These are phyloP conservation scores for Scheffersomyces quercinus DNA, from an alignment of 1,139 yeast species.

Conservation along the genomic window DNA sequence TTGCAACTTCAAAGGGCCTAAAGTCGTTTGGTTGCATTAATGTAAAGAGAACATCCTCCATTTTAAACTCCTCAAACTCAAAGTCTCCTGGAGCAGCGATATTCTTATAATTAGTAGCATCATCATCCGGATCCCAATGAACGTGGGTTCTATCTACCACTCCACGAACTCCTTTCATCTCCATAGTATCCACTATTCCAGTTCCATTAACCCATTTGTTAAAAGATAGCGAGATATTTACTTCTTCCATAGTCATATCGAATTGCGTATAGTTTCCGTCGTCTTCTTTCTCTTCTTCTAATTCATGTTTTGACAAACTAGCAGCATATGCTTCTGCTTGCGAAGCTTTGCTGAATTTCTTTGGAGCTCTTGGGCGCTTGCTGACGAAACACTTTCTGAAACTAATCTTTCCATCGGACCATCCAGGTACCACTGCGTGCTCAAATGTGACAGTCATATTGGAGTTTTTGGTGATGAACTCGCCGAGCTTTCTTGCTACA, in stretches of 20 bases:
- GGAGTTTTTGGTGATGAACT: slow-evolving; percentile 78
- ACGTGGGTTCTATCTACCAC: slow-evolving; percentile 90
- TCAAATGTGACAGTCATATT: slow-evolving; percentile 89
- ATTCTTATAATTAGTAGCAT: slow-evolving; percentile 78
- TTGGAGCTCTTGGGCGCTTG: slow-evolving; percentile 64
- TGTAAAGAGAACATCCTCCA: slow-evolving; percentile 84
- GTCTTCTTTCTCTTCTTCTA: slow-evolving; percentile 45
- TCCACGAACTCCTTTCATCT: slow-evolving; percentile 84
- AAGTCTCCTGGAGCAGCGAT: slow-evolving; percentile 84
- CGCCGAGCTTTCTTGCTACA: slow-evolving; percentile 80
- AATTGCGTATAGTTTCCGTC: slow-evolving; percentile 96
- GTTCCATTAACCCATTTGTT: slow-evolving; percentile 87
- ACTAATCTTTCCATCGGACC: slow-evolving; percentile 85
- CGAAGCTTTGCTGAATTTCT: slow-evolving; percentile 68
- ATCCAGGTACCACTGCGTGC: slow-evolving; percentile 91
- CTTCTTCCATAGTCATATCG: slow-evolving; percentile 85
- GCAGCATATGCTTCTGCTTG: slow-evolving; percentile 66
- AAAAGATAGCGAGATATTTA: slow-evolving; percentile 77
- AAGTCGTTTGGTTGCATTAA: slow-evolving; percentile 78
- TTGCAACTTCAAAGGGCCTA: slow-evolving; percentile 82
- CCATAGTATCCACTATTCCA: slow-evolving; percentile 82
- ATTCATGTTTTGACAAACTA: slow-evolving; percentile 26
- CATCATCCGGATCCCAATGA: slow-evolving; percentile 77
- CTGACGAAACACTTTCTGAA: slow-evolving; percentile 87
- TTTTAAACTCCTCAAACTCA: slow-evolving; percentile 77